A percentile compares a stretch with the other conserved stretches of the same genome.
Conservation (phyloP, 1,284 basidiomycete species). For the Ustilago nuda region DNA sequence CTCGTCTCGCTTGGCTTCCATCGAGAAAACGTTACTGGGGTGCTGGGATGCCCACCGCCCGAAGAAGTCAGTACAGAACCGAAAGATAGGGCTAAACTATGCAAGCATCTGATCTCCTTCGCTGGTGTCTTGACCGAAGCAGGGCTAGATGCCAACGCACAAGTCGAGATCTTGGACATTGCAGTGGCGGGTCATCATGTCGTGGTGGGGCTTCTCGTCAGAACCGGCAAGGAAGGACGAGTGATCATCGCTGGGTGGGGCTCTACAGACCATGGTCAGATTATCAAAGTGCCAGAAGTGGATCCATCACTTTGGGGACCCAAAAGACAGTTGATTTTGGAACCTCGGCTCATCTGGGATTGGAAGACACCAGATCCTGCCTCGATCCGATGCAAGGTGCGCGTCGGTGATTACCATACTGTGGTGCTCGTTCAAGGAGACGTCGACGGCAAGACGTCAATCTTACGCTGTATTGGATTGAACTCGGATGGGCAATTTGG, state of each 20-base stretch:
- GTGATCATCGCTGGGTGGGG: conserved; percentile 43
- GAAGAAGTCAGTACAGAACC: neutral
- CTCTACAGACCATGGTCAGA: conserved; percentile 42
- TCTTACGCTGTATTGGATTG: conserved; percentile 27
- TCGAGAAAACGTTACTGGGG: conserved; percentile 40
- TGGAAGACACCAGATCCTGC: conserved; percentile 6
- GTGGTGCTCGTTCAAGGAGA: conserved; percentile 15
- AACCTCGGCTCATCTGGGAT: conserved; percentile 39
- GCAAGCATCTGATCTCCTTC: conserved; percentile 34
- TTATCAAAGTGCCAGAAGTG: conserved; percentile 12
- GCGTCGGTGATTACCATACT: conserved; percentile 39
- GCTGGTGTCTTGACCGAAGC: conserved; percentile 12
- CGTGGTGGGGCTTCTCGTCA: conserved; percentile 16
- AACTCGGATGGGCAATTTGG: conserved; percentile 27
- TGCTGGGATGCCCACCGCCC: conserved; percentile 22
- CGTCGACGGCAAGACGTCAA: neutral
- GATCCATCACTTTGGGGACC: conserved; percentile 1
- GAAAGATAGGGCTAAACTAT: neutral
- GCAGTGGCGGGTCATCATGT: conserved; percentile 40
- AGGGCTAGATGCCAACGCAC: conserved; percentile 5
- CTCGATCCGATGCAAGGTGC: conserved; percentile 10
- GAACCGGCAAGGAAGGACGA: neutral
- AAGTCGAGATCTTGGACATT: conserved; percentile 17
- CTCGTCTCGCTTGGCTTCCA: conserved; percentile 37
- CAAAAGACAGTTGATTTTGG: conserved; percentile 21